Percentiles rank a stretch among this genome's conserved stretches.
Evolutionary conservation across 2,329 filamentous ascomycete genomes (phyloP).

Genomic region (Alternaria triticina): DNA sequence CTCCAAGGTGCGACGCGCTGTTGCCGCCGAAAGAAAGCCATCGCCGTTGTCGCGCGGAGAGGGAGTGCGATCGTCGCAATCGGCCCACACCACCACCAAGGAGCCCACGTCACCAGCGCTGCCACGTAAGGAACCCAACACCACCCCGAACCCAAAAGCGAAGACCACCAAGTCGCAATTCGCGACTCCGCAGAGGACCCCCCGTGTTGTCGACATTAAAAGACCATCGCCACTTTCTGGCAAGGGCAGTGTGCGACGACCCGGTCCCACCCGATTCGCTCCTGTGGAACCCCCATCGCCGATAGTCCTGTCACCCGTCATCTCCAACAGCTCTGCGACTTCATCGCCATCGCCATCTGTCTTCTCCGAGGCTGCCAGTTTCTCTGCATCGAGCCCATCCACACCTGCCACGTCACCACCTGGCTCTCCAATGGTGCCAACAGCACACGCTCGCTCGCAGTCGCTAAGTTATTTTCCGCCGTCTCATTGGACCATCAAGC

Average conservation of each 20-base stretch:
- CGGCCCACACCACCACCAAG: constrained; percentile 5
- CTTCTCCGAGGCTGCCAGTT: constrained; percentile 19
- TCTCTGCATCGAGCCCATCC: constrained; percentile 17
- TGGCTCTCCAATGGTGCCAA: constrained; percentile 16
- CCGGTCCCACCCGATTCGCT: constrained; percentile 7
- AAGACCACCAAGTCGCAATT: not conserved
- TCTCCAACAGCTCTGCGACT: constrained; percentile 10
- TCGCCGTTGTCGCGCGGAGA: constrained; percentile 35
- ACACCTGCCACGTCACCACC: constrained; percentile 26
- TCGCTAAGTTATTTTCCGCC: constrained; percentile 16
- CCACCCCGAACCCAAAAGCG: not conserved
- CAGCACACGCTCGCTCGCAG: constrained; percentile 13
- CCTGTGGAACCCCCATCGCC: constrained; percentile 13
- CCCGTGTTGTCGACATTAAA: not conserved
- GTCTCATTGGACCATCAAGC: constrained; percentile 11
- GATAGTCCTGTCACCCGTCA: constrained; percentile 15
- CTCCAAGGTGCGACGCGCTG: constrained; percentile 24
- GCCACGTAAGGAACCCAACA: not conserved
- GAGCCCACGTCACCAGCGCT: constrained; percentile 5
- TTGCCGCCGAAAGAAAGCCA: constrained; percentile 21
- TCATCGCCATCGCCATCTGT: constrained; percentile 23
- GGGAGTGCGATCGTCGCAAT: constrained; percentile 21
- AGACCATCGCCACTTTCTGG: constrained; percentile 10
- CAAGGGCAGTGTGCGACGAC: constrained; percentile 6
- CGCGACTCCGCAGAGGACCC: not conserved